Percentiles rank a stretch among this genome's conserved stretches.
Conservation (phyloP, 192 early-diverging fungal genomes). For the Podila horticola region DNA sequence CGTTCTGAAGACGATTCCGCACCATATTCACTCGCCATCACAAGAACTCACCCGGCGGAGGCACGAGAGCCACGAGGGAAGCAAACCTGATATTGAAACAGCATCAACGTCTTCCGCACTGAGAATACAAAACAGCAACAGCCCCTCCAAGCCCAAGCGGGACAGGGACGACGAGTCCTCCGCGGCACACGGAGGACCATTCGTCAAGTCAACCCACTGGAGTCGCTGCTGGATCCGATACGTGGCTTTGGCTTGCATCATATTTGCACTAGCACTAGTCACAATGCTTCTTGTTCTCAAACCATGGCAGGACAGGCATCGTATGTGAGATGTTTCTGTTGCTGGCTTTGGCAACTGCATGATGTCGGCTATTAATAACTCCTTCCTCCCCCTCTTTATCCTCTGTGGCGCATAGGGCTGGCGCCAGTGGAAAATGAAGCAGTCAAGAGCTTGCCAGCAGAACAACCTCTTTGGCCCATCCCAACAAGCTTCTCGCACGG, state of each 20-base stretch:
- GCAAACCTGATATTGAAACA: not conserved
- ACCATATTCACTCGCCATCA: not conserved
- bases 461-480: conserved; percentile 45
- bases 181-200: no score
- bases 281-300: conserved; percentile 4
- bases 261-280: not conserved
- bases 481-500: conserved; percentile 20
- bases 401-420: conserved; percentile 1
- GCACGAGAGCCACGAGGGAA: not conserved
- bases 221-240: conserved; percentile 17
- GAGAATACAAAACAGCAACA: not conserved
- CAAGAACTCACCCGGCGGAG: not conserved
- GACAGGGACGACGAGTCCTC: no score
- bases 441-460: conserved; percentile 28
- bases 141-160: not conserved
- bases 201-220: conserved; percentile 8
- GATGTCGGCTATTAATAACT: no score
- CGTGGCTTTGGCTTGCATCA: not conserved
- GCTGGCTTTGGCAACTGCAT: no score
- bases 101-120: not conserved
- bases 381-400: not conserved
- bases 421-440: conserved; percentile 23
- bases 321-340: conserved; percentile 9
- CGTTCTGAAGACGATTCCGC: not conserved
- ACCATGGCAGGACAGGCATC: conserved; percentile 17